Percentiles rank a stretch among this genome's conserved stretches.
Evolutionary conservation across 805 yeast genomes (phyloP).

Genomic region (Monosporozyma aerobia): DNA sequence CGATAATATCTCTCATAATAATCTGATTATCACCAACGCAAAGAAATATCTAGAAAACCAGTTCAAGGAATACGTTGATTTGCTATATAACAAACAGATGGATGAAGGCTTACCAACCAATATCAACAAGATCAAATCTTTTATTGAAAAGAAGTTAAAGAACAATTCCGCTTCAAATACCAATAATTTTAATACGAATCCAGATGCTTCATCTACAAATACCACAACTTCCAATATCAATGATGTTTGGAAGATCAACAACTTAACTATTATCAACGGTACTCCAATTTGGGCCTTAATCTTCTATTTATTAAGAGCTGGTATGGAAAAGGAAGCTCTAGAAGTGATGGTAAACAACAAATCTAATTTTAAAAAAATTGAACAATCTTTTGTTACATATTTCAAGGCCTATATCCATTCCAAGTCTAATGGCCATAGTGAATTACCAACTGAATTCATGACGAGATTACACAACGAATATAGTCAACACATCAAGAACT

Average conservation of each 20-base stretch:
- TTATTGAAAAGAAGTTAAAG: slow-evolving; percentile 40
- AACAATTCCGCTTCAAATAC: slow-evolving; percentile 24
- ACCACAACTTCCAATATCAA: slow-evolving; percentile 10
- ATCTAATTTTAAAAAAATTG: slow-evolving; percentile 72
- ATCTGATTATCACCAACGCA: slow-evolving; percentile 44
- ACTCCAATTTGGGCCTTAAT: slow-evolving; percentile 91
- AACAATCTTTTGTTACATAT: slow-evolving; percentile 73
- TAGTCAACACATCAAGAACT: slow-evolving; percentile 69
- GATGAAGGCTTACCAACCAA: slow-evolving; percentile 65
- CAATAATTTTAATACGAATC: background rate
- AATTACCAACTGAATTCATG: slow-evolving; percentile 56
- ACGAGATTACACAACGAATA: slow-evolving; percentile 71
- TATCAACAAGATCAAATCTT: slow-evolving; percentile 59
- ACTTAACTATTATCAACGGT: slow-evolving; percentile 63
- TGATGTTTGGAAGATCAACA: slow-evolving; percentile 43
- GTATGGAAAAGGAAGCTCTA: slow-evolving; percentile 70
- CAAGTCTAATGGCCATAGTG: slow-evolving; percentile 31
- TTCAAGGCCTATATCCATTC: slow-evolving; percentile 60
- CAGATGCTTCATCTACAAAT: background rate
- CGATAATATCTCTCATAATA: background rate
- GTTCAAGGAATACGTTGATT: slow-evolving; percentile 66
- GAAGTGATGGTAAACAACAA: slow-evolving; percentile 54
- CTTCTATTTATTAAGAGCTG: slow-evolving; percentile 78
- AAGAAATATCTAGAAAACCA: slow-evolving; percentile 61
- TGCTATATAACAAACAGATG: slow-evolving; percentile 43